Evolutionary conservation across 1,284 basidiomycete genomes (phyloP).

Genomic region (Fistulinella cinereoalba): DNA sequence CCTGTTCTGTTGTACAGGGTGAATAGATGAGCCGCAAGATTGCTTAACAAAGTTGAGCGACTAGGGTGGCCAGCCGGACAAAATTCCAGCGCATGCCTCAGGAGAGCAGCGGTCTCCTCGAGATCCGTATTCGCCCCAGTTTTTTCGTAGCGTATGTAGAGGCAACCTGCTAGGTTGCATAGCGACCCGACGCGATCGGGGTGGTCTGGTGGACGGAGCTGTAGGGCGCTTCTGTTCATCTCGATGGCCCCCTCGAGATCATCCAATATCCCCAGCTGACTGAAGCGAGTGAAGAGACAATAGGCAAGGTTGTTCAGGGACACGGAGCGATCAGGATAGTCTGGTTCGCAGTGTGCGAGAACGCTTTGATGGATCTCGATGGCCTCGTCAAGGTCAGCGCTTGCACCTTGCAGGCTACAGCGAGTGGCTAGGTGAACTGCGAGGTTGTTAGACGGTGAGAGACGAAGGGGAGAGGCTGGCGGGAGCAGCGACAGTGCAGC

Average conservation of each 20-base stretch:
- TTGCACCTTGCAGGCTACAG: neutral
- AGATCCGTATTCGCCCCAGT: neutral
- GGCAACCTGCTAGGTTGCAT: neutral
- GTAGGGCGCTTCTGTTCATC: neutral
- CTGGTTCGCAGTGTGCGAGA: neutral
- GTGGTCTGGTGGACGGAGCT: constrained; percentile 1
- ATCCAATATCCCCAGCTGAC: neutral
- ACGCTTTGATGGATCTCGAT: neutral
- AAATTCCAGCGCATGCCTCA: neutral
- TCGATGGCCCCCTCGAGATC: neutral
- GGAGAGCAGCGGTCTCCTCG: neutral
- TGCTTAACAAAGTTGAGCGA: neutral
- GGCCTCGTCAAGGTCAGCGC: constrained; percentile 1
- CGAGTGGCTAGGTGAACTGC: neutral
- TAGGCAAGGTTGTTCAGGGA: constrained; percentile 2
- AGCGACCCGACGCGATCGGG: neutral
- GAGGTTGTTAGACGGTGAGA: neutral
- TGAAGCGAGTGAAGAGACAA: neutral
- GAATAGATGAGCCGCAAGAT: constrained; percentile 2
- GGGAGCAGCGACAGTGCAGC: neutral
- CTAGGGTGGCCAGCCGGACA: constrained; percentile 3
- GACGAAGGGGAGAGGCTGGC: neutral
- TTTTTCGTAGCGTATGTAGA: neutral
- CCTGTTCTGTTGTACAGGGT: neutral
- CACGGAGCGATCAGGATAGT: neutral